Conservation (phyloP, 805 yeast genomes). For the Saccharomycopsis malanga region DNA sequence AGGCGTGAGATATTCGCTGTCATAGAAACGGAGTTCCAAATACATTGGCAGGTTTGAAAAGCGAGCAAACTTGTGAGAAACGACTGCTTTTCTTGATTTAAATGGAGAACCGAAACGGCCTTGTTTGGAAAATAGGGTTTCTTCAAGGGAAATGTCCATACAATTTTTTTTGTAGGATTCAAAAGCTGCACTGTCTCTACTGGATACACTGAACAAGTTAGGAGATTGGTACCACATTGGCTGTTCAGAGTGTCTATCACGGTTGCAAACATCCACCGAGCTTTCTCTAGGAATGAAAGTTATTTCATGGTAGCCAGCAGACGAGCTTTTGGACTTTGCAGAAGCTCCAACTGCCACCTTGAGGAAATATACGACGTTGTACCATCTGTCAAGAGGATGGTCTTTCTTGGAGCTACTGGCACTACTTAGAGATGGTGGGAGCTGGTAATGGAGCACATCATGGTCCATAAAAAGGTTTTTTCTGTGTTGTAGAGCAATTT, state of each 20-base stretch:
- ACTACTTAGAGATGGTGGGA: slow-evolving; percentile 9
- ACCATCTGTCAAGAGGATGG: neutral
- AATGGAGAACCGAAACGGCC: neutral
- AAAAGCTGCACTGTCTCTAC: slow-evolving; percentile 32
- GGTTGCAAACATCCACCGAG: slow-evolving; percentile 7
- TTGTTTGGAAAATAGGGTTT: too few species aligned
- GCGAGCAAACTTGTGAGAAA: neutral
- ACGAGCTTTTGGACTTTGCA: neutral
- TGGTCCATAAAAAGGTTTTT: slow-evolving; percentile 2
- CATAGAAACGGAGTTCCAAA: slow-evolving; percentile 12
- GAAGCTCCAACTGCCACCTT: neutral
- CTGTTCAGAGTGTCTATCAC: neutral
- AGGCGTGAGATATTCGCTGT: slow-evolving; percentile 14
- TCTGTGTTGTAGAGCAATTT: neutral
- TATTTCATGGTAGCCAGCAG: slow-evolving; percentile 9
- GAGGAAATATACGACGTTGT: slow-evolving; percentile 7
- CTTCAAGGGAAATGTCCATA: neutral
- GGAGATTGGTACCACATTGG: slow-evolving; percentile 52
- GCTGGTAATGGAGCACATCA: slow-evolving; percentile 3
- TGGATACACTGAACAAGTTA: slow-evolving; percentile 58
- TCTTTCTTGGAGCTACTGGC: neutral
- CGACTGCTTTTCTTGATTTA: neutral
- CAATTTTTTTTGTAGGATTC: neutral
- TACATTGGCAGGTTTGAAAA: neutral
- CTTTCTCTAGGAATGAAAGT: slow-evolving; percentile 14